Evolutionary conservation across 2,329 filamentous ascomycete genomes (phyloP).

Genomic region (Acrodontium crateriforme): DNA sequence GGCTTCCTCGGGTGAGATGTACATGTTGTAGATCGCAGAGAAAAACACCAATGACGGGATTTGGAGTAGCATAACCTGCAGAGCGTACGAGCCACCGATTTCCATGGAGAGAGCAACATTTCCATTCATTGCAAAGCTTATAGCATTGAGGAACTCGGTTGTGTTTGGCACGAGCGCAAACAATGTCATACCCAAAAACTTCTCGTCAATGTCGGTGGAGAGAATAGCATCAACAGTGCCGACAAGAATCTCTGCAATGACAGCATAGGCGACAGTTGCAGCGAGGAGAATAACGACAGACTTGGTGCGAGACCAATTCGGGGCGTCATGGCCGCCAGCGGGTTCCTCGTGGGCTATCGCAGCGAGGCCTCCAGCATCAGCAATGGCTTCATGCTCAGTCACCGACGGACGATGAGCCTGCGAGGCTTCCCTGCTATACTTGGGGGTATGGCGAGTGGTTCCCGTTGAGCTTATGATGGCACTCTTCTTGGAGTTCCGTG

Average conservation of each 20-base stretch:
- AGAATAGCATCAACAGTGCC: conserved; percentile 96
- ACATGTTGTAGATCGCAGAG: conserved; percentile 58
- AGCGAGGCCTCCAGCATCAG: conserved; percentile 13
- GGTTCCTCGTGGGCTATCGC: conserved; percentile 13
- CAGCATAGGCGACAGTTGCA: conserved; percentile 84
- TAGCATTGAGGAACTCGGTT: conserved; percentile 96
- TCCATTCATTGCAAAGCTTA: conserved; percentile 98
- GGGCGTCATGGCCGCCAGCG: conserved; percentile 82
- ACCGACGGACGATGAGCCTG: conserved; percentile 4
- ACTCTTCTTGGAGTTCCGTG: conserved; percentile 54
- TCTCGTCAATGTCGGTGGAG: conserved; percentile 83
- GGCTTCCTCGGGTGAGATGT: conserved; percentile 38
- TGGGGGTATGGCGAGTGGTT: background rate
- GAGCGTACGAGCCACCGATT: conserved; percentile 89
- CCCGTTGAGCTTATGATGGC: conserved; percentile 25
- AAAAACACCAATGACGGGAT: conserved; percentile 87
- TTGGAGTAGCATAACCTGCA: conserved; percentile 90
- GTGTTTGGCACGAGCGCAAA: conserved; percentile 97
- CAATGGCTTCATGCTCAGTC: conserved; percentile 1
- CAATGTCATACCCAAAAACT: conserved; percentile 90
- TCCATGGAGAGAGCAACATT: conserved; percentile 99
- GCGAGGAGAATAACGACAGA: conserved; percentile 77
- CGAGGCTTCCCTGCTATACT: conserved; percentile 5
- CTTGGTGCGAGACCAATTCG: conserved; percentile 91
- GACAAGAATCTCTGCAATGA: conserved; percentile 93